Evolutionary conservation across 2,329 filamentous ascomycete species (phyloP), one percentile per base, ranked within the genome.

Genomic region (Cercospora zeae-maydis): DNA sequence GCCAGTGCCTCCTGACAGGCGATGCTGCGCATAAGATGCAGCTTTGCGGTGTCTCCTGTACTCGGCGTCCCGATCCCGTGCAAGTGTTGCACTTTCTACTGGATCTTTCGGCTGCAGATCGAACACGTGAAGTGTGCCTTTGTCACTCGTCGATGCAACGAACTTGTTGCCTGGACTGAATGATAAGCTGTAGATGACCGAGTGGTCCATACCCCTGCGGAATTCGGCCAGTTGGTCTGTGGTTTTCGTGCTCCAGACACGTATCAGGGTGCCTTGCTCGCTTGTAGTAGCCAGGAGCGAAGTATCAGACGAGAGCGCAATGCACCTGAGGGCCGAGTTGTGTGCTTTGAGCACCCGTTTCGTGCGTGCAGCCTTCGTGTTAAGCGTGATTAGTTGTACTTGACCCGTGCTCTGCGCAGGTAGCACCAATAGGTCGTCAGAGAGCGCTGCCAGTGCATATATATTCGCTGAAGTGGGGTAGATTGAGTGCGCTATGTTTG

Each of bases 341-440:
- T 99, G 95, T 2, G 93, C 95, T 0, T 92, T 92, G 63, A 98
- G 92, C 75, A 99, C 96, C 78, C 89, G 96, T 67, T 98, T 91
- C 19, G 59, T 63, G n/a, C 61, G 65, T 71, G 91, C 93, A 55
- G 88, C 87, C 0, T 87, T 91, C 16, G 82, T 81, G 5, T 67
- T 62, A 10, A 96, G 78, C 70, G 96, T 88, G 57, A 96, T 89
- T 1, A 98, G 80, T 75, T 97, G 93, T 30, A 98, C 88, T 72
- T 99, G 95, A 11, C 95, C 95, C 0, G 86, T 79, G 0, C 90
- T 93, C 58, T 92, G 85, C n/a, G 93, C 93, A 0, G 93, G 93
- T 66, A 98, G 95, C 0, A 89, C 91, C 6, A 96, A 81, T 36
- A 88, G 81, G 67, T 87, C 88, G 37, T 87, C 81, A 1, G 89